A percentile compares a stretch with the other conserved stretches of the same genome.
Conservation (phyloP, 768 basidiomycete genomes). For the Candolleomyces aberdarensis region DNA sequence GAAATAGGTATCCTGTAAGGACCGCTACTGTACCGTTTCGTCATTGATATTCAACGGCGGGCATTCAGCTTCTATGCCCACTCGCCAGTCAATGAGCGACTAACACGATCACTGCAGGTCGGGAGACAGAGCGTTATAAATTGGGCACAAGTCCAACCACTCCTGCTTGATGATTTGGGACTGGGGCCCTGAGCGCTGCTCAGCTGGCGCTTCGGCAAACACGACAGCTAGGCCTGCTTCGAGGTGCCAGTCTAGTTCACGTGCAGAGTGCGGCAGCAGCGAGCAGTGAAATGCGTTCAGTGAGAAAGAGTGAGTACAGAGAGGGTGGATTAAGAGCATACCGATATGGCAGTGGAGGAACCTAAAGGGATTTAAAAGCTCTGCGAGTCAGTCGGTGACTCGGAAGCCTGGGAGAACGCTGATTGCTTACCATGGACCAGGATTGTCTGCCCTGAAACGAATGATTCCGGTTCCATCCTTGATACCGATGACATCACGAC, state of each 20-base stretch:
- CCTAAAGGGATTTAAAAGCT: conserved; percentile 5
- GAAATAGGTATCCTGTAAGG: no score
- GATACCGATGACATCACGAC: conserved; percentile 14
- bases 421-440: conserved; percentile 18
- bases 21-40: no score
- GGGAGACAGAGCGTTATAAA: conserved; percentile 14
- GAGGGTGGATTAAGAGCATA: background rate
- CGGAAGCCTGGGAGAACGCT: background rate
- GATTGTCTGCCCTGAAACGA: conserved; percentile 21
- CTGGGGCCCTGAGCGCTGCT: conserved; percentile 19
- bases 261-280: background rate
- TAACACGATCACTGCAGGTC: conserved; percentile 12
- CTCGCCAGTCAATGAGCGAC: no score
- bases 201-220: conserved; percentile 31
- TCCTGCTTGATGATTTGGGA: conserved; percentile 24
- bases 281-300: background rate
- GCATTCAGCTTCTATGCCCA: no score
- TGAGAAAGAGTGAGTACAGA: background rate
- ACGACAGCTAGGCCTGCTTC: conserved; percentile 40
- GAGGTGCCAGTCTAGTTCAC: conserved; percentile 31
- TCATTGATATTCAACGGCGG: no score
- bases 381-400: background rate
- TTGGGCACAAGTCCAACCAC: conserved; percentile 14
- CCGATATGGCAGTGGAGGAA: conserved; percentile 23
- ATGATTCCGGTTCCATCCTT: conserved; percentile 14